These are phyloP conservation scores for Jacaranda mimosifolia DNA, from an alignment of 257 asterid species.

Conservation along the genomic window DNA sequence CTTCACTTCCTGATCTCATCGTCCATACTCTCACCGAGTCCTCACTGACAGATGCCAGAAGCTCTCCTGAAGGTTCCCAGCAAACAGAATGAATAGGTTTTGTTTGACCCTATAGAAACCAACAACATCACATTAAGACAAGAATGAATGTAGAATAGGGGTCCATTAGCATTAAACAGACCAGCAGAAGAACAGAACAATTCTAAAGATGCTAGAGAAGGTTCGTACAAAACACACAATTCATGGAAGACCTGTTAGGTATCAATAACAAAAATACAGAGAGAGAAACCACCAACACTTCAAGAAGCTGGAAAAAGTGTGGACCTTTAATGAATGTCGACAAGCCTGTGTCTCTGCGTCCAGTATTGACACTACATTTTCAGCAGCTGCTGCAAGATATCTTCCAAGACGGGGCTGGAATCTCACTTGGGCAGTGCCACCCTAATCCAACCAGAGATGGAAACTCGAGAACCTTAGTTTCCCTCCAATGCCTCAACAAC, in stretches of 20 bases:
- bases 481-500: neutral
- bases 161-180: neutral
- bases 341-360: constrained; percentile 85
- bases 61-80: constrained; percentile 96
- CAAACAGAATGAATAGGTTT: constrained; percentile 74
- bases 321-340: constrained; percentile 83
- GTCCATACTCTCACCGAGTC: constrained; percentile 95
- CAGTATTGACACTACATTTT: constrained; percentile 82
- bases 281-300: neutral
- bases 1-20: constrained; percentile 80
- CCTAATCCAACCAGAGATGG: constrained; percentile 56
- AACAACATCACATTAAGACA: neutral
- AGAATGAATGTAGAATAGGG: neutral
- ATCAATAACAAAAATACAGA: neutral
- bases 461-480: constrained; percentile 16
- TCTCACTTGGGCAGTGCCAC: constrained; percentile 89
- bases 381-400: constrained; percentile 96
- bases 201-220: neutral
- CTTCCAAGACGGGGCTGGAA: constrained; percentile 94
- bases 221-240: neutral
- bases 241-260: no score
- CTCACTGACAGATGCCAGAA: constrained; percentile 89
- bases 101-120: constrained; percentile 69
- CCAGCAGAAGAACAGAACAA: neutral
- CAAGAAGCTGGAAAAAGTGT: neutral